Base-by-base conservation (phyloP, 345 rosid species). In the Mallotus nudiflorus region DNA sequence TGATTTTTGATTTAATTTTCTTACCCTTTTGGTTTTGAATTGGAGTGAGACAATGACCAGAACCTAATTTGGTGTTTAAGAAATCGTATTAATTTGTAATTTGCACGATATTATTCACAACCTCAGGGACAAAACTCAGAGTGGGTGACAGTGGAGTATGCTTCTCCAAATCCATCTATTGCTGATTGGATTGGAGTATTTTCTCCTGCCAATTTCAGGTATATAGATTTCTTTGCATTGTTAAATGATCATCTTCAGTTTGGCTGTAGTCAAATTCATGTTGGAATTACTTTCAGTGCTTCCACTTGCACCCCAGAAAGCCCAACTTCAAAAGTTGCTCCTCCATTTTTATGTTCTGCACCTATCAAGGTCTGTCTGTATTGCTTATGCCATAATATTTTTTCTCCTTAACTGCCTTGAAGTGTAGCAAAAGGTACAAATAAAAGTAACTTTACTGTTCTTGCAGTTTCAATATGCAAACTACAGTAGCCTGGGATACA, bases 151-250 rank as follows among this genome's bases (percentile, higher is more conserved):
- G 81, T 90, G 48, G 80, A 84, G 51, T 88, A 69, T 67, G 60
- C 59, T 59, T 83, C 82, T 67, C 82, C 82, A 4, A 78, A 75
- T 53, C 90, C 97, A 49, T 83, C 88, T 15, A 60, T 66, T 80
- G 88, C 83, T 82, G 90, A 91, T 69, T 87, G 96, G 91, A 85
- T 90, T 74, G 96, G 86, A 55, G 91, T 90, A 33, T 88, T 90
- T 81, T 90, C 96, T 60, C 91, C 93, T 69, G 82, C 87, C 61
- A 82, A 88, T 76, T 85, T 90, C 82, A 86, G 85, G 93, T 90
- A 76, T 13, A 44, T 42, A 24, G 16, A n/a, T 62, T 53, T 18
- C 9, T 55, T 70, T 60, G 54, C 44, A 18, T 61, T 44, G 37
- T 39, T 22, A 49, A 13, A 54, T 35, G 24, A 65, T 55, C 28